Conservation (phyloP, 1,139 yeast genomes). For the Yarrowia galli region DNA sequence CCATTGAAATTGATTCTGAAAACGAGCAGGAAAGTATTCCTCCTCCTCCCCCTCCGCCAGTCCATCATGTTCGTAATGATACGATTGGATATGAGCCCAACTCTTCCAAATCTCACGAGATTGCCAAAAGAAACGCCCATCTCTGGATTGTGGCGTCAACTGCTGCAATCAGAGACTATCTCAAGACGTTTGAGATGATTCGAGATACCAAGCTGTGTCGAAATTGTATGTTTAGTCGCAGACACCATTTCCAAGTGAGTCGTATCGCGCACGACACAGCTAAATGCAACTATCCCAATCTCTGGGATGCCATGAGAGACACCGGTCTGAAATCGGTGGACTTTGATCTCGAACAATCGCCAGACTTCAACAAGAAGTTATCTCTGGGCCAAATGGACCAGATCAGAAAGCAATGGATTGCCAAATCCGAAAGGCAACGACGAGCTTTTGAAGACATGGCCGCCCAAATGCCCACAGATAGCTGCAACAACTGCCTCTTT, state of each 20-base stretch:
- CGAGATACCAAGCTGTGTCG: background rate
- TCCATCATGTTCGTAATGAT: background rate
- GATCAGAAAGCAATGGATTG: background rate
- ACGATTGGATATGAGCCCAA: background rate
- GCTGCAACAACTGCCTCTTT: constrained; percentile 17
- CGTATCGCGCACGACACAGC: background rate
- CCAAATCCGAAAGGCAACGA: background rate
- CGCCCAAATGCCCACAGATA: background rate
- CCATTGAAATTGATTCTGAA: constrained; percentile 7
- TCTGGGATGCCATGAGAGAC: constrained; percentile 3
- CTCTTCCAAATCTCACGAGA: background rate
- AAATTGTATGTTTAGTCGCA: constrained; percentile 10
- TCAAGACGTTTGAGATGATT: constrained; percentile 1
- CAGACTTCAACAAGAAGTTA: background rate
- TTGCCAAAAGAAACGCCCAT: constrained; percentile 13
- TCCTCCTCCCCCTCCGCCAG: background rate
- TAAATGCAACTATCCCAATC: background rate
- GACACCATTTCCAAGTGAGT: background rate
- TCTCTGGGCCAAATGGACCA: background rate
- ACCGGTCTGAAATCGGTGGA: background rate
- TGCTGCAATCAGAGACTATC: background rate
- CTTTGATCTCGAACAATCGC: background rate
- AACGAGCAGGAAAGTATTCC: background rate
- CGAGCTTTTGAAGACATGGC: constrained; percentile 3
- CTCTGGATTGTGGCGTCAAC: background rate